Evolutionary conservation across 2,329 filamentous ascomycete genomes (phyloP), one percentile per base, ranked within the genome.

Genomic region (Chalaropsis thielavioides): DNA sequence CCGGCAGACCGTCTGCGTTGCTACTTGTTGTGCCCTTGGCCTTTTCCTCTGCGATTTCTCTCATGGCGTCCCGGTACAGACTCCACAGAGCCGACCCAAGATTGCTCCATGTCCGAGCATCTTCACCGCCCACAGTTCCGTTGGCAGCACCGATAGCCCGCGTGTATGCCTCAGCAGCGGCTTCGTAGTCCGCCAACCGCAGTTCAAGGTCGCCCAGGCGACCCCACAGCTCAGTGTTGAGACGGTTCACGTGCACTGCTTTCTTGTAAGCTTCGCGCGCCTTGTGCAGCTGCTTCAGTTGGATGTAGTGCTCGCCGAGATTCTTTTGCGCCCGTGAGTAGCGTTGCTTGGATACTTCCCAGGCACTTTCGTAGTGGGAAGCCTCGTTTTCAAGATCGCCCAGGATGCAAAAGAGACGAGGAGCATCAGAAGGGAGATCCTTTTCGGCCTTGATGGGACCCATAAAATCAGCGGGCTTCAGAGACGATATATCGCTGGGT

Each of bases 31-130:
- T 44, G 6, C 69, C 66, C 4, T 67, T 54, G 1, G 70, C 70
- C 11, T 73, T 71, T 2, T 74, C 72, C 0, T 71, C 71, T 0
- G 46, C 58, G 71, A 72, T 67, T 62, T 76, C 75, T 2, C 79
- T 75, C 3, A 78, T 69, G 0, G 78, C 74, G 70, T 84, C 81
- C 54, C 77, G 80, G 74, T 82, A 91, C 68, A 88, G 77, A 67
- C 85, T 87, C 69, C 89, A 83, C 1, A 97, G 80, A 0, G 92
- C 87, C 1, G 88, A 91, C 0, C 92, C 94, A 24, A 99, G 81
- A 72, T 99, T 99, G 71, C 89, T 95, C 90, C 94, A 99, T 0
- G 90, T 90, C 71, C 95, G 85, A 0, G 92, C 92, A 72, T 96
- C 92, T 63, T 87, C 86, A 31, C 95, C 92, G 60, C 96, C 94